These are phyloP conservation scores for Lentinula raphanica DNA, from an alignment of 768 basidiomycete species.

Conservation along the genomic window DNA sequence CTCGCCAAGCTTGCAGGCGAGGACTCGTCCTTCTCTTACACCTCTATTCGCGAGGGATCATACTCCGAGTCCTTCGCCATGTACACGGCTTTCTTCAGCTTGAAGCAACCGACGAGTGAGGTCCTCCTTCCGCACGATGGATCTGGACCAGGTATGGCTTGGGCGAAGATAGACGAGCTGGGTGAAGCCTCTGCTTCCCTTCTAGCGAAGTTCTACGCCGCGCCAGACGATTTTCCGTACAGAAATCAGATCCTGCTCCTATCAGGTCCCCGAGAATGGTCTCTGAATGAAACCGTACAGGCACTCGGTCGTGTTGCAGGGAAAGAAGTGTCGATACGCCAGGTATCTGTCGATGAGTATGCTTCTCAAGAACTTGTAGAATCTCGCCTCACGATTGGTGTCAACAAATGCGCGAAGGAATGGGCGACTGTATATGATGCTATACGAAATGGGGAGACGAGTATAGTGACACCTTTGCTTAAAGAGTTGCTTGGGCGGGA, in stretches of 20 bases:
- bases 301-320: not conserved
- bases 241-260: not conserved
- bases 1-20: not conserved
- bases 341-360: conserved; percentile 1
- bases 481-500: conserved; percentile 1
- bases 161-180: conserved; percentile 3
- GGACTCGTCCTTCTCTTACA: conserved; percentile 1
- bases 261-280: conserved; percentile 1
- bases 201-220: not conserved
- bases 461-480: not conserved
- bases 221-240: not conserved
- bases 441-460: not conserved
- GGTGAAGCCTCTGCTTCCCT: not conserved
- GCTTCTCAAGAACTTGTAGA: not conserved
- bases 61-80: conserved; percentile 1
- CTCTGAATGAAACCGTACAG: not conserved
- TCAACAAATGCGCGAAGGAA: not conserved
- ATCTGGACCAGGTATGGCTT: not conserved
- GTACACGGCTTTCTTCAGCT: not conserved
- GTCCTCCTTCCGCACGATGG: not conserved
- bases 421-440: conserved; percentile 5
- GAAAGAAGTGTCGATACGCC: not conserved
- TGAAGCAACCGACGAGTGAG: not conserved
- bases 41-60: not conserved
- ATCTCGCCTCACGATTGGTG: not conserved